Evolutionary conservation across 495 filamentous ascomycete species (phyloP), one percentile per base, ranked within the genome.

Genomic region (Penicillium lagena): DNA sequence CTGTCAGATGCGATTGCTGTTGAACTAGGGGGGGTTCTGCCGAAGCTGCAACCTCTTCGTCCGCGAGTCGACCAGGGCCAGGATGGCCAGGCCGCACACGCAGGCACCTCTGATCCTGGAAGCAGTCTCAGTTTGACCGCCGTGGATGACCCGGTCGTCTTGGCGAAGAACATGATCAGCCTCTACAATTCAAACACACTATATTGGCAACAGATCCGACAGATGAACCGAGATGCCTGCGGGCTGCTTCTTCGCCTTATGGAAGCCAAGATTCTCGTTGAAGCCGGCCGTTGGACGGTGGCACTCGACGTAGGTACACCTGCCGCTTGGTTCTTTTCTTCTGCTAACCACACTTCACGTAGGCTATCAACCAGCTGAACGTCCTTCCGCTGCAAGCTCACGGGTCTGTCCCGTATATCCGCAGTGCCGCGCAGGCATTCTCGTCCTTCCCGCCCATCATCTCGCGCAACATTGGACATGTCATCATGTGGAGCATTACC

Each of bases 401-500:
- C 15, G 87, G 86, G 50, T 80, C 86, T 50, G 75, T 93, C 44
- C 71, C 78, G 34, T 69, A 67, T 33, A 87, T 96, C 68, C 87
- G 93, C 29, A 70, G 71, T 49, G 74, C 77, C 38, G 87, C 91
- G 3, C 79, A 86, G 50, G 79, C 78, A 28, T 96, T 96, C 59
- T 75, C 86, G 9, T 71, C 74, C 3, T 71, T 94, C 7, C 73
- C 88, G 8, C 78, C 86, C 47, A 76, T 86, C 9, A 82, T 97
- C 29, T 82, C 89, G 2, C 80, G 86, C 57, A 95, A 90, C 56
- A 77, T 97, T 47, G 89, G 89, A 1, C 86, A 87, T 67, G 71
- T 96, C 40, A 77, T 98, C 28, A 83, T 95, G 67, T 96, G 93
- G 91, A 87, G 87, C 29, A 89, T 97, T 49, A 77, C 82, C 14